Evolutionary conservation across 1,284 basidiomycete species (phyloP), one percentile per base, ranked within the genome.

Genomic region (Farysia itapuensis): DNA sequence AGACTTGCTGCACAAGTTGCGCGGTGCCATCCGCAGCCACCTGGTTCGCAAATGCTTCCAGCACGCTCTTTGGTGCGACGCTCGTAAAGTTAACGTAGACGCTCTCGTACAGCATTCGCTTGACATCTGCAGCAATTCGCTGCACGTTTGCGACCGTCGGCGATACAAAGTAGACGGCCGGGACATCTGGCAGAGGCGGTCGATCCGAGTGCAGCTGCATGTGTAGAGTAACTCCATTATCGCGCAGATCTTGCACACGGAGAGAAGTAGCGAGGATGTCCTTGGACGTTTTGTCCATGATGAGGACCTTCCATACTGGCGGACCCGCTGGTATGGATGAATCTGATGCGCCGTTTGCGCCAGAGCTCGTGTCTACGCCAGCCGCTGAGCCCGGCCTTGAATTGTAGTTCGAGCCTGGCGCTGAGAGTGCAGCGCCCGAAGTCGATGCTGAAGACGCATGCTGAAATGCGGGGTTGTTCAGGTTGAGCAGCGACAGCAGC

Each of bases 41-140:
- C 2, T 86, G 83, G 9, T 86, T 86, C 0, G 95, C 95, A 19
- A 99, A 84, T 77, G 97, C 93, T 77, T 99, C 95, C 15, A 99
- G 82, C 19, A 97, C 80, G 4, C 89, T 82, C 42, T 93, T 84
- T 1, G 92, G 85, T 2, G 98, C 81, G 0, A 90, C 86, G 48
- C 92, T 92, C 8, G 93, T 92, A 75, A 98, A 98, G 75, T 94
- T 96, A 64, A 99, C 81, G 77, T 97, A 89, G 77, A 88, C 92
- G 0, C 89, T 86, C 68, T 95, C 91, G 76, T 99, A 99, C 24
- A 98, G 82, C 16, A 83, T 82, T 65, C 89, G 88, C 74, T 86
- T 86, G 25, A 97, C 82, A 63, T 84, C 83, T 74, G 79, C 61
- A 1, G 70, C 69, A 25, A 75, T 67, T 43, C 94, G 83, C 49